phyloP scores from a whole-genome alignment of 2,329 filamentous ascomycete species.

The Penicillium janthinellum region DNA sequence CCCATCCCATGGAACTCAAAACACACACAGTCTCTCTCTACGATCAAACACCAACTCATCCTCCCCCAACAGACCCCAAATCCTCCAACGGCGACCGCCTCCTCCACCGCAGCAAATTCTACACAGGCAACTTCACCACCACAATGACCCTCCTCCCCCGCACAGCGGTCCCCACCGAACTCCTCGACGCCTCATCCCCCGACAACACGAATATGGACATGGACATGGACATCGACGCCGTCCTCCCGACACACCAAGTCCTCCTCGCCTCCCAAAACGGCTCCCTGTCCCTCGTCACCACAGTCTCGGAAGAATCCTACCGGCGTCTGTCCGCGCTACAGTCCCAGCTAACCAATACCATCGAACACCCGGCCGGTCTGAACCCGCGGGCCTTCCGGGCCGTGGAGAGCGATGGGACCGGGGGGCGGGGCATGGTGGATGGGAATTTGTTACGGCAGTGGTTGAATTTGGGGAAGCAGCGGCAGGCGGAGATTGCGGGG shows the following conservation, averaged over 20 bases:
- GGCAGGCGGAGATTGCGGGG: constrained; percentile 70
- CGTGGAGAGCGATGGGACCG: constrained; percentile 50
- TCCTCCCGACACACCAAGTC: constrained; percentile 52
- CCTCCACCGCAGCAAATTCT: constrained; percentile 84
- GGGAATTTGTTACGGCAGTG: constrained; percentile 74
- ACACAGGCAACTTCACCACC: constrained; percentile 77
- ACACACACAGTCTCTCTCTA: not conserved
- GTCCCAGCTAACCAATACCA: constrained; percentile 73
- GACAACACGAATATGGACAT: constrained; percentile 35
- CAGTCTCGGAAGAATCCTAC: constrained; percentile 78
- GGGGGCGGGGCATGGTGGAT: constrained; percentile 71
- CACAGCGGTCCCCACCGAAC: constrained; percentile 53
- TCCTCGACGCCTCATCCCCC: constrained; percentile 30
- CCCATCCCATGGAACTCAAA: not conserved
- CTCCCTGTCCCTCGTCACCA: constrained; percentile 72
- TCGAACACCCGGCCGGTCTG: constrained; percentile 75
- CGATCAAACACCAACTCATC: not conserved
- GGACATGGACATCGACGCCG: constrained; percentile 39
- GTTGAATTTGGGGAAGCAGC: constrained; percentile 72
- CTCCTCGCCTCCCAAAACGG: constrained; percentile 77
- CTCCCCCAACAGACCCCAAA: constrained; percentile 71
- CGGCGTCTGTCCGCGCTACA: constrained; percentile 80
- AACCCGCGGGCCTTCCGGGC: constrained; percentile 80
- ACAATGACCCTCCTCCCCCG: constrained; percentile 75
- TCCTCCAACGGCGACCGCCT: constrained; percentile 86